Percentiles rank a stretch among this genome's conserved stretches.
Conservation (phyloP, 805 yeast genomes). For the Metahyphopichia silvanorum region DNA sequence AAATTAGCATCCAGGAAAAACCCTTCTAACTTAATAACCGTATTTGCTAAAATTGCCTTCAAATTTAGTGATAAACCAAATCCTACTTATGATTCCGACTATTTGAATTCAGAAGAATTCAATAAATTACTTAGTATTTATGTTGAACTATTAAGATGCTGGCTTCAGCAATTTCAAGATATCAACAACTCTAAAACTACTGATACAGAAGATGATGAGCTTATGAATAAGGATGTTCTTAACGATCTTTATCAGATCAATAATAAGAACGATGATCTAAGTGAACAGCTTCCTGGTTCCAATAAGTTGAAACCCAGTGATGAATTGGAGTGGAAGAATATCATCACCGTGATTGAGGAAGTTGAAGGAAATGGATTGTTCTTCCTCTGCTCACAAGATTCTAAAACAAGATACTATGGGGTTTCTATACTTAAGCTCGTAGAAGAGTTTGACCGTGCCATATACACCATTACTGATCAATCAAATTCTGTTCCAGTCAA, state of each 20-base stretch:
- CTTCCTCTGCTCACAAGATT: conserved; percentile 85
- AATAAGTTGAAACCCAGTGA: conserved; percentile 39
- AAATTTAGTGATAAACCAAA: conserved; percentile 71
- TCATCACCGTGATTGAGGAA: conserved; percentile 85
- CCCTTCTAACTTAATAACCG: conserved; percentile 66
- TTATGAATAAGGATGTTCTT: conserved; percentile 35
- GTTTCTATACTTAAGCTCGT: conserved; percentile 70
- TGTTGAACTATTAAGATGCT: conserved; percentile 73
- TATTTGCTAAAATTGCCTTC: conserved; percentile 78
- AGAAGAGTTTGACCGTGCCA: conserved; percentile 84
- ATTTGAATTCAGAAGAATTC: conserved; percentile 60
- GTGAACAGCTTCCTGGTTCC: conserved; percentile 6
- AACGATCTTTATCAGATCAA: conserved; percentile 45
- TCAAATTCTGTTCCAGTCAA: conserved; percentile 5
- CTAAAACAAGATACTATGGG: conserved; percentile 70
- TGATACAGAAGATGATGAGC: conserved; percentile 30
- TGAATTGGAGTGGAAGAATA: conserved; percentile 71
- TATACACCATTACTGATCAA: conserved; percentile 49
- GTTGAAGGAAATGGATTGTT: conserved; percentile 94
- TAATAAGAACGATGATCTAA: conserved; percentile 37
- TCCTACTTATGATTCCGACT: conserved; percentile 51
- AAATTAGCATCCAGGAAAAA: conserved; percentile 64
- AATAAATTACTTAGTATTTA: conserved; percentile 62
- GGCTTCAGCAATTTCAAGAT: conserved; percentile 69
- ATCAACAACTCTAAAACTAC: conserved; percentile 12